Evolutionary conservation across 1,284 basidiomycete genomes (phyloP), one percentile per base, ranked within the genome.

Genomic region (Fomitiporia mediterranea): DNA sequence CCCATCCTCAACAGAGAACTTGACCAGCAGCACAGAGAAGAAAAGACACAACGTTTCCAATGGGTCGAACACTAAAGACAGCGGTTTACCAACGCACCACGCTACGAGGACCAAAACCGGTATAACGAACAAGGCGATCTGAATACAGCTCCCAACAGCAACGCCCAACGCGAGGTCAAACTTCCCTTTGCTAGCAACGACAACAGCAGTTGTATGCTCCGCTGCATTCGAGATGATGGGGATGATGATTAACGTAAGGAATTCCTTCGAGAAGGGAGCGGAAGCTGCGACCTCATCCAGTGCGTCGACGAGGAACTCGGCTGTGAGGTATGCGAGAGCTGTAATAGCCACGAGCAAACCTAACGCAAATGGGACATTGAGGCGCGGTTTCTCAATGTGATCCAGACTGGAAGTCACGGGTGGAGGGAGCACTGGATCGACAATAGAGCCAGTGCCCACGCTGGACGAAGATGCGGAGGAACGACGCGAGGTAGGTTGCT

Each of bases 221-320:
- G 83, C 82, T 1, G 81, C 80, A 63, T 86, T 88, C 53, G 81
- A 79, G 57, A 84, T 79, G 47, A 84, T 72, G 4, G 86, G 86
- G 4, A 89, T 75, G 32, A 89, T 70, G 64, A 89, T 86, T 19
- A 86, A 68, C 4, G 80, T 83, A 56, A 86, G 75, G 70, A 82
- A 86, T 62, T 84, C 80, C 58, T 79, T 75, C 52, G 76, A 74
- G 58, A 82, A 63, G 64, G 62, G 62, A 35, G 78, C 76, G 63
- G 78, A 70, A 13, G 68, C 61, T 25, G 75, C 75, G 42, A 80
- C 61, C 7, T 76, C 76, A 60, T 77, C 71, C 60, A 81, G 76
- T 9, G 74, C 74, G 30, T 73, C 72, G 30, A 86, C 78, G 17
- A 86, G 75, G 62, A 73, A 77, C 61, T 86, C 84, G 37, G 84